Percentiles rank a stretch among this genome's conserved stretches.
Conservation (phyloP, 2,329 filamentous ascomycete species). For the Neonectria punicea region DNA sequence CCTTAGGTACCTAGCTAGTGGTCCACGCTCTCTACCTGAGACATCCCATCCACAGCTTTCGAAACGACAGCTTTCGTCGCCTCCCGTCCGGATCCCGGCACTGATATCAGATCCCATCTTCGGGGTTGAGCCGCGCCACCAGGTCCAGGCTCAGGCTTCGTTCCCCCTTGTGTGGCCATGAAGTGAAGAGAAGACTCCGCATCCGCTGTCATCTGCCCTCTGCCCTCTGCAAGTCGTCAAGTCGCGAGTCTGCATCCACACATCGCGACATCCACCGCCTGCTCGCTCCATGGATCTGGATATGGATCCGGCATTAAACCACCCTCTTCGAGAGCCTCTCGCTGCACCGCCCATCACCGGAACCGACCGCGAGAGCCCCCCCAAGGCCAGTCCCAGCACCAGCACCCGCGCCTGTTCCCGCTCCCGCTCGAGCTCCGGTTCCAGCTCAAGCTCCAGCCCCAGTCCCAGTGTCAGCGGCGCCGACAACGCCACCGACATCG, state of each 20-base stretch:
- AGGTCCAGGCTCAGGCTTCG: slow-evolving; percentile 18
- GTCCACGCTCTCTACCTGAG: background rate
- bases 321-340: slow-evolving; percentile 10
- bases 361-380: slow-evolving; percentile 22
- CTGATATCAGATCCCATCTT: background rate
- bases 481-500: slow-evolving; percentile 21
- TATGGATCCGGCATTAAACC: slow-evolving; percentile 21
- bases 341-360: slow-evolving; percentile 8
- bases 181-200: slow-evolving; percentile 20
- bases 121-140: slow-evolving; percentile 22
- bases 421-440: slow-evolving; percentile 15
- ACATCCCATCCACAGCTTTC: background rate
- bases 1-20: background rate
- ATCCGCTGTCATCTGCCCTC: slow-evolving; percentile 1
- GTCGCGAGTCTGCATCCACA: slow-evolving; percentile 11
- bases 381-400: slow-evolving; percentile 20
- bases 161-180: slow-evolving; percentile 19
- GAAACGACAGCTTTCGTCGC: background rate
- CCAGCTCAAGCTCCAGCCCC: slow-evolving; percentile 19
- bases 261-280: background rate
- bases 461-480: slow-evolving; percentile 13
- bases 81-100: background rate
- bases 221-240: background rate
- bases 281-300: slow-evolving; percentile 16
- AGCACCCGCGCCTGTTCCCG: slow-evolving; percentile 17